These are phyloP conservation scores for Lenzites betulinus DNA, from an alignment of 768 basidiomycete genomes.

Conservation along the genomic window DNA sequence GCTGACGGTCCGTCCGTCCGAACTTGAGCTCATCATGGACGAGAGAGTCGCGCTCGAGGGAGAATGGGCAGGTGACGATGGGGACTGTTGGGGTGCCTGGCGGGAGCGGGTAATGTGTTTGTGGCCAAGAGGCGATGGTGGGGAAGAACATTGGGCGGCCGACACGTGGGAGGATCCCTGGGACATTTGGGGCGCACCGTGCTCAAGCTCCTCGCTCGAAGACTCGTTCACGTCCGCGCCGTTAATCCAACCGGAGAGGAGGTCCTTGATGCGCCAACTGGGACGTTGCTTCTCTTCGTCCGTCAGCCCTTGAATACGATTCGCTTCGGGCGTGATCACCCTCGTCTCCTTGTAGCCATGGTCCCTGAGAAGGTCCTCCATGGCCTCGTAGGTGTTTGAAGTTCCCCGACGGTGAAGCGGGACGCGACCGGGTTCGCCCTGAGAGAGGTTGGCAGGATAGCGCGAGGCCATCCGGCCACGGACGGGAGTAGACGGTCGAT, in stretches of 20 bases:
- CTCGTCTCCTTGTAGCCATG: slow-evolving; percentile 94
- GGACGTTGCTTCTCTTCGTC: slow-evolving; percentile 29
- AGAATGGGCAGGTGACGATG: slow-evolving; percentile 19
- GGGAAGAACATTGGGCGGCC: slow-evolving; percentile 9
- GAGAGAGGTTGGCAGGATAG: slow-evolving; percentile 57
- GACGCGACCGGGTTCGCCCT: slow-evolving; percentile 48
- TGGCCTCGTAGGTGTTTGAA: slow-evolving; percentile 76
- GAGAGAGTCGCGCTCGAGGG: slow-evolving; percentile 22
- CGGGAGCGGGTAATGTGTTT: slow-evolving; percentile 5
- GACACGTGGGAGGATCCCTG: not conserved
- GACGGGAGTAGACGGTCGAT: slow-evolving; percentile 23
- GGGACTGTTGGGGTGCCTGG: not conserved
- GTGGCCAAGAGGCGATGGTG: slow-evolving; percentile 21
- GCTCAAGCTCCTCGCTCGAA: slow-evolving; percentile 6
- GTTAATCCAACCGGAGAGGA: slow-evolving; percentile 63
- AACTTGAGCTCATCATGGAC: slow-evolving; percentile 17
- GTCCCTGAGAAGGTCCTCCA: slow-evolving; percentile 84
- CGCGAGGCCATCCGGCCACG: slow-evolving; percentile 27
- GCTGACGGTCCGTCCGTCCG: slow-evolving; percentile 21
- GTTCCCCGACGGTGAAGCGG: slow-evolving; percentile 79
- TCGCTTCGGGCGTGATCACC: slow-evolving; percentile 83
- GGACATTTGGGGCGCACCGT: slow-evolving; percentile 6
- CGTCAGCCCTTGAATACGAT: slow-evolving; percentile 43
- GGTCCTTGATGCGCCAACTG: slow-evolving; percentile 51
- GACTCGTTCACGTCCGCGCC: slow-evolving; percentile 24